Evolutionary conservation across 192 early-diverging fungal genomes (phyloP).

Genomic region (Coemansia furcata): DNA sequence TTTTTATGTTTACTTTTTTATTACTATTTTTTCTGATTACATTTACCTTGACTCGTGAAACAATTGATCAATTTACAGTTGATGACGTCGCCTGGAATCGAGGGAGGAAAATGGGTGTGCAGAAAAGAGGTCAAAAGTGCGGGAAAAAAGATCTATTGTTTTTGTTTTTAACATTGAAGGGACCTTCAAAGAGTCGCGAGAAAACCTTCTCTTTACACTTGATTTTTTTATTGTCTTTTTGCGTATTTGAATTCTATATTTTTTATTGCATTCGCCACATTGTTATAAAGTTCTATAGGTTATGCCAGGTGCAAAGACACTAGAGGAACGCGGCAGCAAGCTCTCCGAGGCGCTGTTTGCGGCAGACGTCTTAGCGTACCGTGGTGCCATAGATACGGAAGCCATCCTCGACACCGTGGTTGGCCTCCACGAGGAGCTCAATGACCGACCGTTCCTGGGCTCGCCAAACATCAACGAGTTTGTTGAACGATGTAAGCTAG

Average conservation of each 20-base stretch:
- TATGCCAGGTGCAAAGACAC: constrained; percentile 23
- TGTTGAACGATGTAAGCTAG: constrained; percentile 40
- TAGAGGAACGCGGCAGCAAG: constrained; percentile 37
- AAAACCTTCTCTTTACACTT: not conserved
- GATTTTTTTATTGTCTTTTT: not conserved
- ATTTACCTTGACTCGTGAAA: not conserved
- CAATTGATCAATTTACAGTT: not conserved
- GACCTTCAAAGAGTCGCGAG: not conserved
- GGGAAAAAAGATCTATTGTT: not conserved
- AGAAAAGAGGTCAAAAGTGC: not conserved
- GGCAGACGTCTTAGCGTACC: constrained; percentile 42
- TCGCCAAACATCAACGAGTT: constrained; percentile 47
- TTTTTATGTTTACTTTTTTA: not conserved
- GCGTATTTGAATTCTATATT: not conserved
- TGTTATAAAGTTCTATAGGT: not conserved
- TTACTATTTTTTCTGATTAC: not conserved
- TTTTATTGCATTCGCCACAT: not conserved
- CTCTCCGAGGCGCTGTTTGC: constrained; percentile 32
- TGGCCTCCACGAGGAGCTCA: constrained; percentile 42
- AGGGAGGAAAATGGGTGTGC: not conserved
- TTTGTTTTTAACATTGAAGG: not conserved
- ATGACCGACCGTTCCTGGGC: constrained; percentile 30
- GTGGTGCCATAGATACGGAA: constrained; percentile 42
- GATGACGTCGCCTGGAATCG: not conserved
- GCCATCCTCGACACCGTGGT: constrained; percentile 46